Percentiles rank a stretch among this genome's conserved stretches.
These are phyloP conservation scores for Exophiala oligosperma DNA, from an alignment of 2,329 filamentous ascomycete genomes.

Conservation along the genomic window DNA sequence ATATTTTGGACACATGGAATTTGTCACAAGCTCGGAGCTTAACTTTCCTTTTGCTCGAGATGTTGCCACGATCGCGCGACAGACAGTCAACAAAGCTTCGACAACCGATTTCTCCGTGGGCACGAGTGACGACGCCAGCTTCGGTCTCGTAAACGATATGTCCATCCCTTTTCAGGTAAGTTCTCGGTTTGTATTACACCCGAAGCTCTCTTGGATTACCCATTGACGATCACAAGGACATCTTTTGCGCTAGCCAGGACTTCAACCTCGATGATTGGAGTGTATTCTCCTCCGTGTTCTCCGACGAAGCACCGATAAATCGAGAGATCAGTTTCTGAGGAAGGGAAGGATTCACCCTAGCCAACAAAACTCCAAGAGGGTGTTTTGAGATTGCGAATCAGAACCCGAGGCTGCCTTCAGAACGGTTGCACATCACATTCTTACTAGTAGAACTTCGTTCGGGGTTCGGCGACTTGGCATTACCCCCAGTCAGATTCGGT, in stretches of 20 bases:
- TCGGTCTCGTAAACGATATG: constrained; percentile 1
- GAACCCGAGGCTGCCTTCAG: no score
- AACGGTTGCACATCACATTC: no score
- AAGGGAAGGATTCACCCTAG: background rate
- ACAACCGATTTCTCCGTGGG: background rate
- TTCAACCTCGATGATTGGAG: constrained; percentile 8
- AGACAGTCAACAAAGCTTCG: background rate
- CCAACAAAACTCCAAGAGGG: no score
- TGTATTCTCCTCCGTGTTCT: constrained; percentile 4
- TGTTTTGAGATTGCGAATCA: no score
- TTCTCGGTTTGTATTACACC: background rate
- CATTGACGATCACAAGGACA: background rate
- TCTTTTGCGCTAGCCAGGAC: constrained; percentile 1
- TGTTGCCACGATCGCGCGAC: constrained; percentile 5
- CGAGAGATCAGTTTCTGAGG: background rate
- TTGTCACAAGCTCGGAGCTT: background rate
- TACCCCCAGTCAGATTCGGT: no score
- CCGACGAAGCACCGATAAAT: constrained; percentile 1
- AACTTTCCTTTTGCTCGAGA: constrained; percentile 9
- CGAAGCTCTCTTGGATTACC: background rate
- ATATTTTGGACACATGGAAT: constrained; percentile 11
- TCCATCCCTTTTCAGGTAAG: background rate
- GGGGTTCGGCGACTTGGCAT: no score
- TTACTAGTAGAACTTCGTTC: no score
- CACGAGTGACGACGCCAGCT: constrained; percentile 1